Evolutionary conservation across 352 stramenopile genomes (phyloP).

Genomic region (Pythium volutum): DNA sequence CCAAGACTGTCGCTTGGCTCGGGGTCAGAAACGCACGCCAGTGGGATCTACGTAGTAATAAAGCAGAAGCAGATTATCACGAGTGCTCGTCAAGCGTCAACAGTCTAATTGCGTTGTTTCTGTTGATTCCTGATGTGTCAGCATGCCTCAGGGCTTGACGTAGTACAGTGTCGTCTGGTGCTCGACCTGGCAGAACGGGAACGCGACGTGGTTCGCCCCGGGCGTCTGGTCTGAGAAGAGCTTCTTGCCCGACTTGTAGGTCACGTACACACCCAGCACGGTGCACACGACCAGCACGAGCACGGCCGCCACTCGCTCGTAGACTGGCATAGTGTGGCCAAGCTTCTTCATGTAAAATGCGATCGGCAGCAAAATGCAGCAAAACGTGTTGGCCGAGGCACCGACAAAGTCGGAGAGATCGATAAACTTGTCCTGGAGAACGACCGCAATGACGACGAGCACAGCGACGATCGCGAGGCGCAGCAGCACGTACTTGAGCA

Average conservation of each 20-base stretch:
- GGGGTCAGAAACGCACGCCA: too few relatives aligned
- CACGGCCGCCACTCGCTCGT: constrained; percentile 24
- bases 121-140: too few relatives aligned
- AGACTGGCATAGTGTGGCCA: constrained; percentile 33
- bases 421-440: constrained; percentile 48
- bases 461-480: constrained; percentile 52
- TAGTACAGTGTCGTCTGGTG: constrained; percentile 31
- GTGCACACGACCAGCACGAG: constrained; percentile 48
- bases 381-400: constrained; percentile 50
- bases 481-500: constrained; percentile 48
- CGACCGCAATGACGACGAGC: constrained; percentile 31
- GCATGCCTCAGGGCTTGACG: constrained; percentile 9
- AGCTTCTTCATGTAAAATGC: constrained; percentile 73
- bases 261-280: constrained; percentile 37
- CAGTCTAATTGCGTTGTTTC: too few relatives aligned
- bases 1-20: too few relatives aligned
- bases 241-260: constrained; percentile 35
- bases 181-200: constrained; percentile 57
- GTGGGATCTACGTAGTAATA: too few relatives aligned
- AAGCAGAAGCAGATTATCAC: too few relatives aligned
- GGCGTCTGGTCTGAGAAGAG: constrained; percentile 34
- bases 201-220: constrained; percentile 29
- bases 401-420: constrained; percentile 72
- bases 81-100: too few relatives aligned
- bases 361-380: constrained; percentile 66